A percentile compares a stretch with the other conserved stretches of the same genome.
These are phyloP conservation scores for Daldinia eschscholtzii DNA, from an alignment of 2,329 filamentous ascomycete species.

Conservation along the genomic window DNA sequence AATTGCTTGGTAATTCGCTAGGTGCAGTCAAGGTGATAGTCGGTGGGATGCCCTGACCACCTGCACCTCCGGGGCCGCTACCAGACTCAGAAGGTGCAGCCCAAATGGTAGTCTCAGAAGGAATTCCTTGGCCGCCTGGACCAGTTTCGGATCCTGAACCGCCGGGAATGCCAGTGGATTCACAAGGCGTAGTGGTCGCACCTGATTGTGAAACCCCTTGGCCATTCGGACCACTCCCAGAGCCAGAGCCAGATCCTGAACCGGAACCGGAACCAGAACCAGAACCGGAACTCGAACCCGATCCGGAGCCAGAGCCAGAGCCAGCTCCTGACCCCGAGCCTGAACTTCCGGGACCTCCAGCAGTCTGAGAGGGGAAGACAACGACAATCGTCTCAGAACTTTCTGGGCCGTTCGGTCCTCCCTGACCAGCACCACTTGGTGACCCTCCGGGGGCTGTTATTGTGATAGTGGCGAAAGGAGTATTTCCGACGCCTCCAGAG, in stretches of 20 bases:
- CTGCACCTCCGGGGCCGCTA: conserved; percentile 33
- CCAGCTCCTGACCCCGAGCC: conserved; percentile 18
- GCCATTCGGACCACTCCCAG: conserved; percentile 32
- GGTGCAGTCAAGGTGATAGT: conserved; percentile 42
- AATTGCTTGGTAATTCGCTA: conserved; percentile 32
- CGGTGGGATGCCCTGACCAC: conserved; percentile 35
- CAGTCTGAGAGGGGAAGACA: conserved; percentile 32
- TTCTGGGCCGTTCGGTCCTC: conserved; percentile 34
- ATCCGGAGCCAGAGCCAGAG: background rate
- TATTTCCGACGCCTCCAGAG: conserved; percentile 36
- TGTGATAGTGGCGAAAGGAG: conserved; percentile 47
- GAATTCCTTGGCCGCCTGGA: conserved; percentile 39
- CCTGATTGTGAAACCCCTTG: conserved; percentile 22
- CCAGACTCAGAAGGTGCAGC: conserved; percentile 27
- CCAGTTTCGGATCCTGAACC: conserved; percentile 35
- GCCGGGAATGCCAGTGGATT: conserved; percentile 31
- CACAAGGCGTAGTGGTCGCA: conserved; percentile 35
- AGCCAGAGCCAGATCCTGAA: conserved; percentile 31
- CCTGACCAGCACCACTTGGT: conserved; percentile 37
- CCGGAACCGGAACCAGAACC: conserved; percentile 6
- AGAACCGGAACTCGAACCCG: background rate
- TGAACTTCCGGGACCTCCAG: conserved; percentile 28
- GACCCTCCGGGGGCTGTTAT: conserved; percentile 45
- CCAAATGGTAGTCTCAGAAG: conserved; percentile 36
- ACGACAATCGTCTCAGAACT: conserved; percentile 35